phyloP scores from a whole-genome alignment of 345 rosid species.

The Arabidopsis arenosa region DNA sequence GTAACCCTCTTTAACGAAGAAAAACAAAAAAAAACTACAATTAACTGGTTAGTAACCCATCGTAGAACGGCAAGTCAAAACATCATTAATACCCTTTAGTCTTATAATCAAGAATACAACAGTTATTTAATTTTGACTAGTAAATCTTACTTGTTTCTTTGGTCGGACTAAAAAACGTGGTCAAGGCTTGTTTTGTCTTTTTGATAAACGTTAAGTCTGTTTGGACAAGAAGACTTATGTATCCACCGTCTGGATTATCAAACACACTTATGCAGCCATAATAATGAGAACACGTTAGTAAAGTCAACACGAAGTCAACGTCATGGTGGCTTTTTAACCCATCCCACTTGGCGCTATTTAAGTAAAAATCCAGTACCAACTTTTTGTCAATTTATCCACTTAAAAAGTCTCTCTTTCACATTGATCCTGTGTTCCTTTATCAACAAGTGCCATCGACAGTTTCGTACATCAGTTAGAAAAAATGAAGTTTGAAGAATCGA shows the following conservation, averaged over 20 bases:
- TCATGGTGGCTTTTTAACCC: background rate
- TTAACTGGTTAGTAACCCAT: too few relatives aligned
- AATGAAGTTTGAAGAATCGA: slow-evolving; percentile 49
- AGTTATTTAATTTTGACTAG: too few relatives aligned
- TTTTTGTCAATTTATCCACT: slow-evolving; percentile 15
- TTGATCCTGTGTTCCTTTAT: slow-evolving; percentile 14
- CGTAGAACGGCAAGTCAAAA: too few relatives aligned
- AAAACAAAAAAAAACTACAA: too few relatives aligned
- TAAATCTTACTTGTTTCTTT: too few relatives aligned
- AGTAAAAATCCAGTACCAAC: background rate
- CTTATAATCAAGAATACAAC: background rate
- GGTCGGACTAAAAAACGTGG: background rate
- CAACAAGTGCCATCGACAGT: background rate
- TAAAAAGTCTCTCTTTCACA: slow-evolving; percentile 36
- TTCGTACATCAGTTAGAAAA: background rate
- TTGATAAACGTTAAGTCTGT: background rate
- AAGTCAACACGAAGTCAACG: slow-evolving; percentile 41
- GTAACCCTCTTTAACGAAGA: too few relatives aligned
- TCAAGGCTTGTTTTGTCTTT: background rate
- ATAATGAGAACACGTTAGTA: slow-evolving; percentile 17
- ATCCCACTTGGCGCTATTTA: slow-evolving; percentile 19
- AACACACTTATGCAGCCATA: slow-evolving; percentile 12
- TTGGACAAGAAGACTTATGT: slow-evolving; percentile 14
- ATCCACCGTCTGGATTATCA: slow-evolving; percentile 36
- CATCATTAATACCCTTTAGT: too few relatives aligned